Evolutionary conservation across 1,284 basidiomycete species (phyloP), one percentile per base, ranked within the genome.

Genomic region (Tilletia walkeri): DNA sequence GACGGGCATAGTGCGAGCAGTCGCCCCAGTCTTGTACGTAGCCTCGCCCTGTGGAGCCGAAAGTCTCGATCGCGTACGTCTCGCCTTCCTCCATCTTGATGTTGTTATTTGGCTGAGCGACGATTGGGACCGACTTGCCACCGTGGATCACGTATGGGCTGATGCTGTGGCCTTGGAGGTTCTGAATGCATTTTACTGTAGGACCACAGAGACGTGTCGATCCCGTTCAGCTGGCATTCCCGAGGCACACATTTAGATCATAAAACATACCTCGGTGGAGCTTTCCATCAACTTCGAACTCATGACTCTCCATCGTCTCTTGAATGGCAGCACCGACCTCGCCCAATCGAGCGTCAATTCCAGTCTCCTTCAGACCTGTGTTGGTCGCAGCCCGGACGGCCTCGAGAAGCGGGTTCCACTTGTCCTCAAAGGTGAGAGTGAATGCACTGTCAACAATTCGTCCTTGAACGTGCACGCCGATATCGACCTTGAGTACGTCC

Each of bases 61-160:
- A 99, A 0, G 96, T 99, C 85, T 99, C 96, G 74, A 99, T 97
- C 16, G 96, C 96, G 84, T 94, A 99, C 84, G 97, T 96, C 83
- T 99, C 96, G 48, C 94, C 95, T 85, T 99, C 96, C 84, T 99
- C 96, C 96, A 99, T 99, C 86, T 93, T 96, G 24, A 92, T 93
- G 59, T 79, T 90, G 88, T 84, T 95, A 93, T 69, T 90, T 88
- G 73, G 82, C 85, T 91, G 92, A n/a, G 78, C 77, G 56, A 98
- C 93, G 69, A 98, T 89, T 59, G 93, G 88, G 0, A 99, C 91
- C 0, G 91, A 92, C 85, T 99, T 99, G 69, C 86, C 86, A 41
- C 85, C 79, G 72, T 82, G 82, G 67, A 83, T 82, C 48, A 74
- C 72, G 72, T 81, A 83, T 12, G 74, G 77, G 49, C 76, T 78